phyloP scores from a whole-genome alignment of 2,329 filamentous ascomycete species.

The Ascochyta lentis region DNA sequence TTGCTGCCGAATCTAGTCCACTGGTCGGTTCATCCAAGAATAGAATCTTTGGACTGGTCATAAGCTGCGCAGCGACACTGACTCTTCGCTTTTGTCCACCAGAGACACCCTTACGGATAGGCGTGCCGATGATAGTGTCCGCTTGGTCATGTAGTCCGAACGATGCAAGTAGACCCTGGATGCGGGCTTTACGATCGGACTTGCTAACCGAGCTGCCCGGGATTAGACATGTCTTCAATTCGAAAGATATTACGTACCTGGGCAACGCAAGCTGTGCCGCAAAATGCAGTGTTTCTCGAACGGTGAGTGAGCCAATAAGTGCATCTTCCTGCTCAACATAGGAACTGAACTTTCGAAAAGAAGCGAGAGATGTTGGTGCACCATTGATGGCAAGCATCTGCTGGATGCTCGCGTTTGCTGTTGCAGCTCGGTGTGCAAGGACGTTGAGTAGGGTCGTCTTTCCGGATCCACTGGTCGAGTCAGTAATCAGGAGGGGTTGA shows the following conservation, averaged over 20 bases:
- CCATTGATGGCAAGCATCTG: constrained; percentile 71
- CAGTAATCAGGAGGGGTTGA: not conserved
- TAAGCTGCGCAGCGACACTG: constrained; percentile 79
- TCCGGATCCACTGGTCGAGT: constrained; percentile 61
- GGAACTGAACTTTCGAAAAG: constrained; percentile 70
- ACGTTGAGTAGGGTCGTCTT: constrained; percentile 87
- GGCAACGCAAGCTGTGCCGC: constrained; percentile 71
- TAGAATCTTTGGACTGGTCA: constrained; percentile 79
- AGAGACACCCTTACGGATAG: constrained; percentile 81
- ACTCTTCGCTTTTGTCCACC: constrained; percentile 85
- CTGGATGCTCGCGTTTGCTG: constrained; percentile 60
- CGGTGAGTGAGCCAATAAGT: constrained; percentile 79
- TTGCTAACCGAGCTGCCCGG: constrained; percentile 57
- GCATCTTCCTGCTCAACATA: constrained; percentile 92
- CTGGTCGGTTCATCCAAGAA: constrained; percentile 87
- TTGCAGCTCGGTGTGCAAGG: constrained; percentile 68
- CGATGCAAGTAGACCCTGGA: constrained; percentile 70
- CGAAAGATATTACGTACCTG: constrained; percentile 28
- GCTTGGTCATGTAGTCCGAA: constrained; percentile 77
- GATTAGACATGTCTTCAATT: constrained; percentile 13
- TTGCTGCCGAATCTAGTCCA: constrained; percentile 79
- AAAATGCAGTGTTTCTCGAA: constrained; percentile 79
- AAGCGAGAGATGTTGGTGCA: constrained; percentile 55
- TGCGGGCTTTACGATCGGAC: constrained; percentile 66
- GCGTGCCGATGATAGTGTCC: constrained; percentile 78